Evolutionary conservation across 1,284 basidiomycete species (phyloP), one percentile per base, ranked within the genome.

Genomic region (Ganoderma leucocontextum): DNA sequence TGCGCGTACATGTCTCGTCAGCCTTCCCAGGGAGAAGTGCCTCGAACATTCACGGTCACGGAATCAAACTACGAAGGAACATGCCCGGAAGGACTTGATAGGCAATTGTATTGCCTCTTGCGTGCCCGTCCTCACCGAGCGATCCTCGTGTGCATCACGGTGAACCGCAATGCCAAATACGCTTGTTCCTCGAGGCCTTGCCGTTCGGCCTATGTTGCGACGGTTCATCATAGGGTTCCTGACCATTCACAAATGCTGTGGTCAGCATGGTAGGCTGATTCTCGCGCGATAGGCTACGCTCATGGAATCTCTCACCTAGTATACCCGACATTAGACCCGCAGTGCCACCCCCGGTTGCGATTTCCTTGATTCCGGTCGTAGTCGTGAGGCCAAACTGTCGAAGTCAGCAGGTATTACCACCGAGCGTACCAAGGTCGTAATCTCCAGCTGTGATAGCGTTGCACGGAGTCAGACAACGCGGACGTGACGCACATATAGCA

Each of bases 161-260:
- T 22, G 55, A 25, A 47, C 4, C 36, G 36, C 53, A 33, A 36
- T 41, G 25, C 35, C 8, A 19, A n/a, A 2, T 58, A 38, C 19
- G 35, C n/a, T 38, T 58, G 55, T 58, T 57, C 36, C 35, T 58
- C 35, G 36, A 38, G 33, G n/a, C 55, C 55, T 10, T 38, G 35
- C 29, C 29, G 17, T 12, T 38, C 36, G 55, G 35, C 36, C 2
- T 22, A 38, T 22, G 52, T 55, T 33, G 29, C 29, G 29, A 13
- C 17, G 15, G 33, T 55, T 33, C 15, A 55, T 33, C 52, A 55
- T 15, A 29, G 13, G 52, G 33, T 55, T 55, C 49, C 49, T 52
- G 15, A 29, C 49, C 49, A 52, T 52, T 52, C 49, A 29, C 49
- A 29, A 7, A 29, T 12, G 9, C n/a, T 25, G 47, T 49, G 22